These are phyloP conservation scores for Salvia miltiorrhiza DNA, from an alignment of 257 asterid genomes.

Conservation along the genomic window DNA sequence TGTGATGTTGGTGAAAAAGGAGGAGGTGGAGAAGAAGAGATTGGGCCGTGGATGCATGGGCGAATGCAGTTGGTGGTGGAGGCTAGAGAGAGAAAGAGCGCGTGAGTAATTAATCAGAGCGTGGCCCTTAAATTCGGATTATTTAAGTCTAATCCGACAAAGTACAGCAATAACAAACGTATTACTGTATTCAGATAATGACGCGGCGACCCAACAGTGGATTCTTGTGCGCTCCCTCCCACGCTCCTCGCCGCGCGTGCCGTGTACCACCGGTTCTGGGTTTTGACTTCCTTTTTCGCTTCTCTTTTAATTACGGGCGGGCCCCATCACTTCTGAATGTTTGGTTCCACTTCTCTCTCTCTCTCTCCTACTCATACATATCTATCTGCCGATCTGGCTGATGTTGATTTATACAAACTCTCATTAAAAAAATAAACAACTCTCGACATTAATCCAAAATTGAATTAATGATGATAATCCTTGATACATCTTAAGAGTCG, in stretches of 20 bases:
- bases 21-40: slow-evolving; percentile 23
- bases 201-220: slow-evolving; percentile 38
- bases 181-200: slow-evolving; percentile 19
- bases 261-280: neutral
- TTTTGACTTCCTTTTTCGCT: neutral
- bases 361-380: slow-evolving; percentile 1
- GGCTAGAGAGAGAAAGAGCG: neutral
- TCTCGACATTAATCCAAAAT: neutral
- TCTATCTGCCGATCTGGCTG: neutral
- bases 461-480: neutral
- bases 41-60: slow-evolving; percentile 26
- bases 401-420: neutral
- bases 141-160: neutral
- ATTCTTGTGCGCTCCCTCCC: slow-evolving; percentile 5
- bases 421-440: no score
- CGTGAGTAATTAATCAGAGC: neutral
- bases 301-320: no score
- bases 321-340: no score
- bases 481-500: neutral
- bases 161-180: slow-evolving; percentile 15
- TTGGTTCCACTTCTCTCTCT: neutral
- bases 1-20: slow-evolving; percentile 1
- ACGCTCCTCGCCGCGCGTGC: slow-evolving; percentile 23
- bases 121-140: slow-evolving; percentile 5
- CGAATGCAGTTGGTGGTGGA: neutral